Evolutionary conservation across 768 basidiomycete species (phyloP).

Genomic region (Lactarius vividus): DNA sequence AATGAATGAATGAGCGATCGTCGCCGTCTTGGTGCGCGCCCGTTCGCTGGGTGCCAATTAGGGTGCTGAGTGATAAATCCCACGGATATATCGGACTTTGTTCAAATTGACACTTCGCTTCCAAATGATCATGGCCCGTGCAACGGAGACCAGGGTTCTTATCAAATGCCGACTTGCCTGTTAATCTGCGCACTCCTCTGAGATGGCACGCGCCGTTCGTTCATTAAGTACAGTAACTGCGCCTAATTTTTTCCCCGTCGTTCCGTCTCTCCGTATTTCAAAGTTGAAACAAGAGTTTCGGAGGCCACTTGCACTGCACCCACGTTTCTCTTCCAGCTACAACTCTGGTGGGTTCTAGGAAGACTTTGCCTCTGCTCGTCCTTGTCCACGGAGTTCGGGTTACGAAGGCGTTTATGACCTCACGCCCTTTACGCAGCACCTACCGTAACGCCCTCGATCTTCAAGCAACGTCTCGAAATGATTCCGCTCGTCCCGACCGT

Average conservation of each 20-base stretch:
- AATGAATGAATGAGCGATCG: neutral
- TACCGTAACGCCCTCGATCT: slow-evolving; percentile 27
- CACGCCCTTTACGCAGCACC: slow-evolving; percentile 31
- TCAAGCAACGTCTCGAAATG: slow-evolving; percentile 42
- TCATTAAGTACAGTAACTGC: neutral
- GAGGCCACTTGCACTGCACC: neutral
- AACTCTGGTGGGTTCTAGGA: neutral
- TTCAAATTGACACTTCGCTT: neutral
- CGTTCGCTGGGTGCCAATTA: neutral
- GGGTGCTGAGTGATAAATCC: neutral
- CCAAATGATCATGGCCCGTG: neutral
- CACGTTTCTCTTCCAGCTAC: neutral
- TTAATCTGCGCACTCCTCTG: neutral
- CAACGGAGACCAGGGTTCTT: neutral
- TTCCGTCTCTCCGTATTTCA: slow-evolving; percentile 13
- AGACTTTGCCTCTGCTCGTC: neutral
- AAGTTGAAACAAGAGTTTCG: neutral
- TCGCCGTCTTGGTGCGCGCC: neutral
- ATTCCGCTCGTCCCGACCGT: slow-evolving; percentile 66
- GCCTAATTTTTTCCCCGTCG: slow-evolving; percentile 6
- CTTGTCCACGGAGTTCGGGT: neutral
- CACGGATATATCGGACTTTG: neutral
- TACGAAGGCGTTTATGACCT: slow-evolving; percentile 38
- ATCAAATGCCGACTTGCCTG: neutral
- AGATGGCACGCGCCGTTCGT: neutral